These are phyloP conservation scores for Leucocoprinus sp. DNA, from an alignment of 768 basidiomycete species.

Conservation along the genomic window DNA sequence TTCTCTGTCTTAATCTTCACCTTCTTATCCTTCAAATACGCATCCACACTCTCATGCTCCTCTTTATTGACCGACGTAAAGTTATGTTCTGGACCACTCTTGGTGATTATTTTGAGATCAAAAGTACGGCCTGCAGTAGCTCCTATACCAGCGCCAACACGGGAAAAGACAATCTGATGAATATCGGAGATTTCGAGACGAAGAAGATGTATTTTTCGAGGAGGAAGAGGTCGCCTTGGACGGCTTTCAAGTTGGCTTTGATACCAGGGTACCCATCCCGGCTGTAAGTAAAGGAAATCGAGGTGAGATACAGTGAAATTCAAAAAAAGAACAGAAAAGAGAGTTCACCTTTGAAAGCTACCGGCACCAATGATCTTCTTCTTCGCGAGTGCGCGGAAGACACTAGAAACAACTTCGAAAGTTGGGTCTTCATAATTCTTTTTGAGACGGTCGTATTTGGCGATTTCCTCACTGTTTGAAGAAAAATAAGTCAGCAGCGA, in stretches of 20 bases:
- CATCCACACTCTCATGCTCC: constrained; percentile 80
- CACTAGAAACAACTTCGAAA: constrained; percentile 88
- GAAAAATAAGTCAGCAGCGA: constrained; percentile 4
- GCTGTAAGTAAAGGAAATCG: constrained; percentile 28
- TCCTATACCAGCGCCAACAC: constrained; percentile 80
- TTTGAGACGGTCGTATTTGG: constrained; percentile 76
- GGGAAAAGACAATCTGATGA: constrained; percentile 85
- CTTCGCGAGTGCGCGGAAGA: constrained; percentile 84
- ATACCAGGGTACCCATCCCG: constrained; percentile 89
- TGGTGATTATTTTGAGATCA: constrained; percentile 84
- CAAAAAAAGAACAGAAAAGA: background rate
- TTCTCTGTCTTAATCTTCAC: constrained; percentile 94
- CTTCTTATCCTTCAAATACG: constrained; percentile 85
- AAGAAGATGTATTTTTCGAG: constrained; percentile 98
- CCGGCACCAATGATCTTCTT: constrained; percentile 90
- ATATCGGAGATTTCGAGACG: constrained; percentile 92
- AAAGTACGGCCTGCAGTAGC: constrained; percentile 86
- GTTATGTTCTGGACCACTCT: constrained; percentile 75
- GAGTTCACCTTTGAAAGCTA: constrained; percentile 68
- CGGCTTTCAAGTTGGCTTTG: constrained; percentile 95
- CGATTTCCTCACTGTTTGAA: constrained; percentile 57
- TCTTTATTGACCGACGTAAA: constrained; percentile 96
- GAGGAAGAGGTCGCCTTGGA: constrained; percentile 95
- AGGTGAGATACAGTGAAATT: background rate
- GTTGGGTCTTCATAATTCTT: constrained; percentile 94